These are phyloP conservation scores for Hansenula sp. DNA, from an alignment of 1,139 yeast genomes.

Conservation along the genomic window DNA sequence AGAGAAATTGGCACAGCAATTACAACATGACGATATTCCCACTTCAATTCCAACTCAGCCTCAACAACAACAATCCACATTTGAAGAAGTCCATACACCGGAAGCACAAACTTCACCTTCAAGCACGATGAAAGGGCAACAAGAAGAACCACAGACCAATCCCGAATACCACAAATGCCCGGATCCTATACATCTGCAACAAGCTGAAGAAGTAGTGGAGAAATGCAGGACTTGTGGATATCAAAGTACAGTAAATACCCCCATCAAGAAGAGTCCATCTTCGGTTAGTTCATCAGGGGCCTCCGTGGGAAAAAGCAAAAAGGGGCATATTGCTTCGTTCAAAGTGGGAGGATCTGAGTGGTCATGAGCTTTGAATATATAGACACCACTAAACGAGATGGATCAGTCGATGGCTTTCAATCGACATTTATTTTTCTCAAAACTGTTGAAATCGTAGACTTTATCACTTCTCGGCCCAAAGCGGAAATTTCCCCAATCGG, in stretches of 20 bases:
- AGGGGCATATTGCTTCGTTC: not conserved
- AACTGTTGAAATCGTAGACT: too few relatives aligned
- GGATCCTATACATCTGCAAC: not conserved
- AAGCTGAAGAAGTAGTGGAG: too few relatives aligned
- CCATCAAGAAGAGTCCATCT: not conserved
- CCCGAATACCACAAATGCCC: not conserved
- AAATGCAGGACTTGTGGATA: not conserved
- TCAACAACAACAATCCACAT: not conserved
- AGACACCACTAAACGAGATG: too few relatives aligned
- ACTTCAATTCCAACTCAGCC: too few relatives aligned
- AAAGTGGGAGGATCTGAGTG: not conserved
- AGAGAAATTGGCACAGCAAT: conserved; percentile 1
- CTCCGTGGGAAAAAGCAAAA: too few relatives aligned
- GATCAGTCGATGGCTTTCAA: too few relatives aligned
- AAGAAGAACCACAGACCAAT: not conserved
- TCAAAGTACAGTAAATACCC: not conserved
- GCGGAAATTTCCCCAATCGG: not conserved
- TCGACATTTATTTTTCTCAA: too few relatives aligned
- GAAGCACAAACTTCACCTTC: not conserved
- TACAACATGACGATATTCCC: conserved; percentile 7
- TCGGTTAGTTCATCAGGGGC: not conserved
- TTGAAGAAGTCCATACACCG: not conserved
- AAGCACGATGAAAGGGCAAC: not conserved
- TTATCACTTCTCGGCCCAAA: not conserved
- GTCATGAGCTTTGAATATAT: not conserved